These are phyloP conservation scores for Venturiaceae sp. DNA, from an alignment of 2,329 filamentous ascomycete genomes.

Conservation along the genomic window DNA sequence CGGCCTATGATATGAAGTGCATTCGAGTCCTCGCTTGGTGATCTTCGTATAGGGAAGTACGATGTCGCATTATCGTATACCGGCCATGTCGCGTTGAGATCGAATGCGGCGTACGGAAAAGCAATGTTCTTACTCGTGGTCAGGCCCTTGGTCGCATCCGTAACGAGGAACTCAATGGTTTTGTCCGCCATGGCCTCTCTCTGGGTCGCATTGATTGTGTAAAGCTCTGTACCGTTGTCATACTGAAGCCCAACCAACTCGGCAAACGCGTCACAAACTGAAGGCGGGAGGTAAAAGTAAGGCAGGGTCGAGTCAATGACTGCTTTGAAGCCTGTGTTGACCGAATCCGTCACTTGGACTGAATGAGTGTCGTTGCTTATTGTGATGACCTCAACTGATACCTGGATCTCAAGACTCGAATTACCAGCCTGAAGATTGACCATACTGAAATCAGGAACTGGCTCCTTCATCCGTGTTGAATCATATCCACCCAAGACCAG, in stretches of 20 bases:
- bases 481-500: slow-evolving; percentile 31
- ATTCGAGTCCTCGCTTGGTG: too few species aligned
- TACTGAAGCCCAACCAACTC: slow-evolving; percentile 25
- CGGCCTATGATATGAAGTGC: slow-evolving; percentile 27
- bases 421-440: too few species aligned
- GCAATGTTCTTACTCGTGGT: slow-evolving; percentile 15
- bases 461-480: slow-evolving; percentile 16
- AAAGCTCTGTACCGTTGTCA: slow-evolving; percentile 23
- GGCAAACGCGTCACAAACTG: slow-evolving; percentile 23
- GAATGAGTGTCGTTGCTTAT: too few species aligned
- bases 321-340: slow-evolving; percentile 14
- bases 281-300: slow-evolving; percentile 28
- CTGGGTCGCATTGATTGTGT: slow-evolving; percentile 26
- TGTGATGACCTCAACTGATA: too few species aligned
- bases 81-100: slow-evolving; percentile 17
- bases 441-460: too few species aligned
- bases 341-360: too few species aligned
- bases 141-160: too few species aligned
- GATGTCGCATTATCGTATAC: slow-evolving; percentile 14
- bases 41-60: slow-evolving; percentile 28
- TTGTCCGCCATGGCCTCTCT: slow-evolving; percentile 17
- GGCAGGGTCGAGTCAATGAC: slow-evolving; percentile 27
- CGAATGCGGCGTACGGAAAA: slow-evolving; percentile 29
- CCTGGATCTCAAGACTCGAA: too few species aligned
- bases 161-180: slow-evolving; percentile 13